phyloP scores from a whole-genome alignment of 768 basidiomycete species.

The Gymnopilus junonius region DNA sequence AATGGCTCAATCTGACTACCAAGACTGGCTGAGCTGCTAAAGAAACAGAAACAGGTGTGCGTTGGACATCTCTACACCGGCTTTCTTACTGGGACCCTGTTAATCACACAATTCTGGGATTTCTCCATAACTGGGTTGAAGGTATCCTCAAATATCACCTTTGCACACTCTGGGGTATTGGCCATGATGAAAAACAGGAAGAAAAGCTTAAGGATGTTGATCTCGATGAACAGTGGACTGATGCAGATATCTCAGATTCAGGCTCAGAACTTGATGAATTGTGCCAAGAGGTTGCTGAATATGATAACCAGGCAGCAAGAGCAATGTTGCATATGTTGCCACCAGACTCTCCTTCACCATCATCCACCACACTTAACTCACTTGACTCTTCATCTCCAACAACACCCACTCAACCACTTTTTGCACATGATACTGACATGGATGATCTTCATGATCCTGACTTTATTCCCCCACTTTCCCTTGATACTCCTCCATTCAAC shows the following conservation, averaged over 20 bases:
- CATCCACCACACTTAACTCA: neutral
- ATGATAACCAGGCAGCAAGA: neutral
- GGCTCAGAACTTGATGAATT: constrained; percentile 16
- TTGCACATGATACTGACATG: neutral
- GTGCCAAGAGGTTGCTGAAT: constrained; percentile 10
- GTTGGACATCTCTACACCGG: constrained; percentile 30
- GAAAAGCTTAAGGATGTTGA: constrained; percentile 12
- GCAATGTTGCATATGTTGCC: neutral
- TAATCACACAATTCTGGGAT: constrained; percentile 28
- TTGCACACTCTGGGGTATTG: constrained; percentile 23
- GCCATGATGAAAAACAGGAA: constrained; percentile 12
- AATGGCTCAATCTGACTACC: constrained; percentile 12
- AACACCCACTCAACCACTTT: neutral
- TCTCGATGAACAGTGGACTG: constrained; percentile 19
- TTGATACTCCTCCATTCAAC: constrained; percentile 5
- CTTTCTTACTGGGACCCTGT: constrained; percentile 36
- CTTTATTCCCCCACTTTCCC: neutral
- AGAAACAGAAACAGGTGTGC: constrained; percentile 24
- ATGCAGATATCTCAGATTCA: constrained; percentile 20
- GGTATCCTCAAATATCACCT: constrained; percentile 29
- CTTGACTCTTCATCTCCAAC: neutral
- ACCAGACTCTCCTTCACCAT: neutral
- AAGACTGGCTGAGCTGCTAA: constrained; percentile 11
- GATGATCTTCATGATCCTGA: constrained; percentile 5
- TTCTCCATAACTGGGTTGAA: constrained; percentile 34